Percentiles rank a stretch among this genome's conserved stretches.
phyloP scores from a whole-genome alignment of 2,329 filamentous ascomycete species.

The Fusarium sp. region DNA sequence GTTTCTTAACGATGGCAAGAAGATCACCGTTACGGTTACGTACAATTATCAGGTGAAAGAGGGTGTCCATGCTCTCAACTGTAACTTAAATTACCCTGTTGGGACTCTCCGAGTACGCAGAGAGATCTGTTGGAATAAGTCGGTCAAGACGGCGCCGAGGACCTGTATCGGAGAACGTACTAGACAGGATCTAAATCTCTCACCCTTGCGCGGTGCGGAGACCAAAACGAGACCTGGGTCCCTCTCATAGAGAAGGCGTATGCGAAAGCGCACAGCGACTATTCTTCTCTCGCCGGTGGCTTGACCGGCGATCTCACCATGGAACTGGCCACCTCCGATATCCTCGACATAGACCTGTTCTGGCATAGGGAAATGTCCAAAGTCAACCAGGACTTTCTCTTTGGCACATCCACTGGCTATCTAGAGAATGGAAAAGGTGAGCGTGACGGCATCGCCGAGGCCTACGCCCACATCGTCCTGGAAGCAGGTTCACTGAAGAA shows the following conservation, averaged over 20 bases:
- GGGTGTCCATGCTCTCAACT: no score
- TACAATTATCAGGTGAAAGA: no score
- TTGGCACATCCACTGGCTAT: conserved; percentile 75
- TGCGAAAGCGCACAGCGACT: conserved; percentile 86
- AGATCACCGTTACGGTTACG: no score
- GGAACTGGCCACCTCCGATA: conserved; percentile 75
- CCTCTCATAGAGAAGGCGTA: conserved; percentile 85
- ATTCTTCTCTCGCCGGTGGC: conserved; percentile 75
- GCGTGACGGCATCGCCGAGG: conserved; percentile 68
- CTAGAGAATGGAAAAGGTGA: conserved; percentile 72
- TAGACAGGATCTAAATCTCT: conserved; percentile 45
- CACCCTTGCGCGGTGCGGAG: conserved; percentile 80
- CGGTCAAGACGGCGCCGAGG: no score
- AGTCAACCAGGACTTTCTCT: conserved; percentile 84
- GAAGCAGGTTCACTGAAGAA: conserved; percentile 64
- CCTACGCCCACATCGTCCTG: conserved; percentile 72
- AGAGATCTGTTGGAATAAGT: no score
- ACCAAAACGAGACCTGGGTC: conserved; percentile 86
- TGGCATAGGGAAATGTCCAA: conserved; percentile 85
- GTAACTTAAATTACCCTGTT: no score
- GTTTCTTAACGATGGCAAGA: no score
- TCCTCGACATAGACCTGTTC: conserved; percentile 82
- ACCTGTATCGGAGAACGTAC: no score
- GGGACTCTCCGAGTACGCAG: no score
- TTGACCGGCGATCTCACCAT: conserved; percentile 80